Base-by-base conservation (phyloP, 352 stramenopile species). In the Paralagenidium karlingii region DNA sequence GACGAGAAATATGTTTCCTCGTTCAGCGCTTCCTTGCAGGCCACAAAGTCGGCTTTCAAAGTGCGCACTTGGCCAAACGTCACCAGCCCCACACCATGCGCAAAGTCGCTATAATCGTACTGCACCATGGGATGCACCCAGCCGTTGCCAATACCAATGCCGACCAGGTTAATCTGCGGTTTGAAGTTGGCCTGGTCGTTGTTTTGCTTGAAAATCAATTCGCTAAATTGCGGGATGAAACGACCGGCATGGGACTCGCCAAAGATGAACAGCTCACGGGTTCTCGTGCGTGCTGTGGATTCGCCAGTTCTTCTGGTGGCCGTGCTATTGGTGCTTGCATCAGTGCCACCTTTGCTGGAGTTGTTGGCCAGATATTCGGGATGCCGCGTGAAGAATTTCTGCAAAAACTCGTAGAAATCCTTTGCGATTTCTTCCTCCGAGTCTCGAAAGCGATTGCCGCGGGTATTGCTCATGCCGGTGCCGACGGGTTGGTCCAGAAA, bases 181-280 rank as follows among this genome's bases (percentile, higher is more conserved):
- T 42, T 33, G 12, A 34, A 30, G 16, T 53, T 40, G 9, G 34
- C 48, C 24, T 22, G 36, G 9, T 32, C 24, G 8, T 55, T 38
- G 53, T 98, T 98, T 44, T 90, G 57, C 30, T 88, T 46, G 12
- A 96, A 45, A 46, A 98, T 98, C 52, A 94, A 85, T 27, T 65
- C 60, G 24, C 94, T 91, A 62, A 99, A 97, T 39, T 81, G 69
- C 8, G 95, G 95, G 52, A 99, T 98, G 62, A 96, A 99, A 28
- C 97, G 92, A 1, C 95, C 95, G 0, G 94, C 94, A 60, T 99
- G 92, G 11, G 83, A 97, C 57, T 99, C 95, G 37, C 94, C 95
- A 38, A 95, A 94, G 44, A 99, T 89, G 51, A 89, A 98, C 28
- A 99, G 56, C 25, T 68, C 58, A 19, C 92, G 75, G 5, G 74